These are phyloP conservation scores for Lophiostoma macrostomum DNA, from an alignment of 495 filamentous ascomycete genomes.

Conservation along the genomic window DNA sequence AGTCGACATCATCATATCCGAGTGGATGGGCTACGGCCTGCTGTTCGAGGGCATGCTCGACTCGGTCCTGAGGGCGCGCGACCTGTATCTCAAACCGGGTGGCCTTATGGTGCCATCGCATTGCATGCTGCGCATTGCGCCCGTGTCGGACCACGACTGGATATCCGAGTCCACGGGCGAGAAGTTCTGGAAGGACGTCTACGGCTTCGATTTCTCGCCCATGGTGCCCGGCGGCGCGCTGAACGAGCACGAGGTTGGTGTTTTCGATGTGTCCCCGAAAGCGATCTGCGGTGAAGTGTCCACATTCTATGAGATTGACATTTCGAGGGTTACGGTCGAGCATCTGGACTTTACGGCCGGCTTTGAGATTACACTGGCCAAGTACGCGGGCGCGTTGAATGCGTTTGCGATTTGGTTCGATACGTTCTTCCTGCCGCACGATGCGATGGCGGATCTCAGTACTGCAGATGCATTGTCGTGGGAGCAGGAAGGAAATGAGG, in stretches of 20 bases:
- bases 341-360: slow-evolving; percentile 56
- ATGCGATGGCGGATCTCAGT: slow-evolving; percentile 27
- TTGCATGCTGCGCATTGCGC: slow-evolving; percentile 80
- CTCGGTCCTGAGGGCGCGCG: slow-evolving; percentile 83
- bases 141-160: slow-evolving; percentile 82
- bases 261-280: slow-evolving; percentile 48
- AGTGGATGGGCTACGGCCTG: slow-evolving; percentile 97
- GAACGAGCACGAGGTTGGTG: slow-evolving; percentile 47
- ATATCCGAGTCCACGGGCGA: slow-evolving; percentile 25
- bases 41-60: slow-evolving; percentile 95
- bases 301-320: slow-evolving; percentile 54
- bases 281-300: slow-evolving; percentile 48
- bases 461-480: slow-evolving; percentile 39
- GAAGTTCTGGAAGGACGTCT: slow-evolving; percentile 38
- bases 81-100: slow-evolving; percentile 71
- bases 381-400: slow-evolving; percentile 56
- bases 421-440: slow-evolving; percentile 57
- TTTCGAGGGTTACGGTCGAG: slow-evolving; percentile 55
- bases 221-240: slow-evolving; percentile 26
- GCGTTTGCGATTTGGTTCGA: slow-evolving; percentile 65
- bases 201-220: slow-evolving; percentile 39
- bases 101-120: slow-evolving; percentile 91
- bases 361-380: slow-evolving; percentile 53
- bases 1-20: slow-evolving; percentile 93
- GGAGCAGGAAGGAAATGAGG: slow-evolving; percentile 31